Conservation (phyloP, 768 basidiomycete genomes). For the Hortiboletus flavorubellus region DNA sequence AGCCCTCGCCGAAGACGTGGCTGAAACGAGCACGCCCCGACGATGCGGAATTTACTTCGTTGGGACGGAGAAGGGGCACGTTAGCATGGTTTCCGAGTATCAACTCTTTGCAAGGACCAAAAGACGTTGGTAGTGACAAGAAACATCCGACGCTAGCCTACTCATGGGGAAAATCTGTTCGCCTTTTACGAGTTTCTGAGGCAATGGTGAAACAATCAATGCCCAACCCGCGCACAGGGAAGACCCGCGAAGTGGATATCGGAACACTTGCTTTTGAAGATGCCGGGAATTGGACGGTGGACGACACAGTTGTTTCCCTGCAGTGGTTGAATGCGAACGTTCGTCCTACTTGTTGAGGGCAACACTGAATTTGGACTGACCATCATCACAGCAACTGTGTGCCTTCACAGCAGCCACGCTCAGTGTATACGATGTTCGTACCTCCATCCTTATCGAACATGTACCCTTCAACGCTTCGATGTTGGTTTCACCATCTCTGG, state of each 20-base stretch:
- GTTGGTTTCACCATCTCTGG: conserved; percentile 52
- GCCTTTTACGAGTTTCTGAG: conserved; percentile 66
- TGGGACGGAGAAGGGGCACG: conserved; percentile 55
- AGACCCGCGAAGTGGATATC: conserved; percentile 53
- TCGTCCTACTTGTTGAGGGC: conserved; percentile 36
- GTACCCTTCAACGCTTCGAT: conserved; percentile 54
- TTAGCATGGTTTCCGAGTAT: conserved; percentile 84
- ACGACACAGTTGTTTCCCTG: conserved; percentile 63
- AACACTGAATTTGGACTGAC: background rate
- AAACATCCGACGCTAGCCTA: conserved; percentile 72
- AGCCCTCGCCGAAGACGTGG: conserved; percentile 92
- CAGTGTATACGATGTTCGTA: conserved; percentile 65
- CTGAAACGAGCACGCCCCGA: conserved; percentile 63
- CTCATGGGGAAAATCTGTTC: conserved; percentile 74
- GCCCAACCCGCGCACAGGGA: conserved; percentile 56
- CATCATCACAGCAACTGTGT: conserved; percentile 58
- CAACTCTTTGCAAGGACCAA: conserved; percentile 19
- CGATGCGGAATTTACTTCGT: conserved; percentile 40
- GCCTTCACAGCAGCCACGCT: conserved; percentile 55
- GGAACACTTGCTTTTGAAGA: conserved; percentile 66
- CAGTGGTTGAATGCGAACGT: conserved; percentile 91
- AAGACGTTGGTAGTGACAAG: conserved; percentile 16
- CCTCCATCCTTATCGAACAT: conserved; percentile 58
- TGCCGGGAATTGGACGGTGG: conserved; percentile 54
- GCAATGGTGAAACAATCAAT: conserved; percentile 47